Evolutionary conservation across 148 eudicot species (phyloP), one percentile per base, ranked within the genome.

Genomic region (Rhododendron simsii): DNA sequence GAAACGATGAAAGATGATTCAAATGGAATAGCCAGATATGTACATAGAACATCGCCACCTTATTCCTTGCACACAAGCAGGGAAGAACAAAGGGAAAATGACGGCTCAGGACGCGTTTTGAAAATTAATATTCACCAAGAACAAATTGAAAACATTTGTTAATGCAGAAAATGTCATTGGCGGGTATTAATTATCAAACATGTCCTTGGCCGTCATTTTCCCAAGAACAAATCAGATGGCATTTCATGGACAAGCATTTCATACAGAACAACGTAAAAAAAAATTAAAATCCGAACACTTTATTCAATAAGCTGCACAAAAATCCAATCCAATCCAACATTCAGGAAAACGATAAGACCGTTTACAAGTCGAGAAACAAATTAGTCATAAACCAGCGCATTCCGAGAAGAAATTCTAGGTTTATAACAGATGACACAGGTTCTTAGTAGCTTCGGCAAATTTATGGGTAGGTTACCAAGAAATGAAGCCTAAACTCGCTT

Each of bases 371-470:
- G 44, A 28, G 23, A 13, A 30, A 20, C 65, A 53, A 30, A 50
- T n/a, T 26, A 80, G 83, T 76, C 23, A 75, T 35, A 75, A 13
- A 75, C 45, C 79, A 75, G 59, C 39, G 50, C 1, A 83, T 69
- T 48, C 84, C 47, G 69, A 82, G 15, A 47, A 47, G 61, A 18
- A 69, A 69, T 7, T 16, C 41, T 51, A 51, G 55, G 55, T 51
- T 51, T 51, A 16, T 15, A 33, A 67, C 7, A 69, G 14, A 71
- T 2, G 28, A 84, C 44, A 11, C 15, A 45, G 6, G 59, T 13
- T 33, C 48, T 65, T 1, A 50, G 92, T 85, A 89, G 88, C 78
- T 88, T 95, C 94, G 93, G 87, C 98, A 82, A 90, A 90, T 92
- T 88, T 61, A 39, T 44, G 75, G 61, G 18, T 59, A 35, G n/a